These are phyloP conservation scores for Bidens hawaiensis DNA, from an alignment of 140 eudicot species.

Conservation along the genomic window DNA sequence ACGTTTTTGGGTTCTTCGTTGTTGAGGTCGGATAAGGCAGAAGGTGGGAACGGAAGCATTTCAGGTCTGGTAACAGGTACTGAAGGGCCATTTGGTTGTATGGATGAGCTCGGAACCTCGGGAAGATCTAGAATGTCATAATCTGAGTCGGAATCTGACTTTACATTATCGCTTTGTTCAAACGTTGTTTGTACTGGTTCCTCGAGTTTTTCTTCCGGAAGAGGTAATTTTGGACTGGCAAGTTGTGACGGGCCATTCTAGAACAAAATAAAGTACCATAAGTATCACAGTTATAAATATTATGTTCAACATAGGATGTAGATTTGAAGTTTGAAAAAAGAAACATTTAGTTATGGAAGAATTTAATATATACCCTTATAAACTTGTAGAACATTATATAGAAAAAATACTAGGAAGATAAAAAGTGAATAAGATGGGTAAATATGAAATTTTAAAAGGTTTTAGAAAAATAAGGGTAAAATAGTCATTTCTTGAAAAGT, in stretches of 20 bases:
- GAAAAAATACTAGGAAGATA: no score
- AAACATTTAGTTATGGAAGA: no score
- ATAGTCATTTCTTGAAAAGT: no score
- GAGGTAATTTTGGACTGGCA: slow-evolving; percentile 51
- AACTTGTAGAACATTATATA: no score
- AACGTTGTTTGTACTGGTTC: slow-evolving; percentile 32
- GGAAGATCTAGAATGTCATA: slow-evolving; percentile 69
- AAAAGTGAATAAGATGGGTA: no score
- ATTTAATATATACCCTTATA: no score
- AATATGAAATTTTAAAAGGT: no score
- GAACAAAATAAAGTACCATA: slow-evolving; percentile 5
- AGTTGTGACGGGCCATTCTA: slow-evolving; percentile 80
- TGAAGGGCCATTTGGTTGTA: slow-evolving; percentile 29
- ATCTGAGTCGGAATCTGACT: slow-evolving; percentile 53
- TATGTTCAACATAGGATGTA: not conserved
- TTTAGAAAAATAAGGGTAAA: no score
- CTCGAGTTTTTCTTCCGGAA: slow-evolving; percentile 53
- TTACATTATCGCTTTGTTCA: slow-evolving; percentile 25
- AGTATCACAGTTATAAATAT: not conserved
- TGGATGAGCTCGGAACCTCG: slow-evolving; percentile 66
- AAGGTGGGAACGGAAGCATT: slow-evolving; percentile 82
- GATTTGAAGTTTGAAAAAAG: not conserved
- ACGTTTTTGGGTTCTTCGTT: slow-evolving; percentile 47
- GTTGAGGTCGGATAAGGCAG: slow-evolving; percentile 58
- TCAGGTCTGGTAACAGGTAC: slow-evolving; percentile 51